A percentile compares a stretch with the other conserved stretches of the same genome.
Conservation (phyloP, 306 rosid genomes). For the Cicer chorassanicum region DNA sequence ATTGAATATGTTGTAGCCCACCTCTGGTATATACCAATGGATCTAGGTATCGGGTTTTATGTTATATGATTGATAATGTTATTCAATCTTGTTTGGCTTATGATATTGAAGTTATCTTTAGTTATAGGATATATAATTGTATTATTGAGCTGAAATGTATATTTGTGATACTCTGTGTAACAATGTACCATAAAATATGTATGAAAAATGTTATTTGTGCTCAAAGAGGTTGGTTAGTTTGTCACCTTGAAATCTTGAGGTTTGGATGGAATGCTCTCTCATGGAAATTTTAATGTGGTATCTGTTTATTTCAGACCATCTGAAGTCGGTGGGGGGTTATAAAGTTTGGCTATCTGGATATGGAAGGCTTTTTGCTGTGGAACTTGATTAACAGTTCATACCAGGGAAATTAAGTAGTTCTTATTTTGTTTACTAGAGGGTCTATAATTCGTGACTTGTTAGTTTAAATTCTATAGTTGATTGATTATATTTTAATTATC, state of each 20-base stretch:
- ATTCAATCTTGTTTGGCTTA: slow-evolving; percentile 48
- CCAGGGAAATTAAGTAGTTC: background rate
- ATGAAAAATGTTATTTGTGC: slow-evolving; percentile 36
- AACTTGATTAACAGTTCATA: background rate
- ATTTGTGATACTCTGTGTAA: slow-evolving; percentile 49
- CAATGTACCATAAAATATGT: slow-evolving; percentile 42
- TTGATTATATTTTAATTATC: background rate
- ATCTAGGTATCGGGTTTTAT: slow-evolving; percentile 49
- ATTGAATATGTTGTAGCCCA: slow-evolving; percentile 49
- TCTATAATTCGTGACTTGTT: slow-evolving; percentile 9
- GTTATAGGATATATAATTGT: slow-evolving; percentile 44
- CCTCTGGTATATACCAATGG: slow-evolving; percentile 39
- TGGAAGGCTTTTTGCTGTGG: background rate
- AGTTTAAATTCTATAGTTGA: background rate
- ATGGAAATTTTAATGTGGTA: background rate
- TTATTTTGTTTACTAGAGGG: too few species aligned
- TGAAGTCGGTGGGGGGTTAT: slow-evolving; percentile 50
- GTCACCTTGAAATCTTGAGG: slow-evolving; percentile 1
- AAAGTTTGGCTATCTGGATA: slow-evolving; percentile 51
- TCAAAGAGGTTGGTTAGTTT: slow-evolving; percentile 5
- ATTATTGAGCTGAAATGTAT: slow-evolving; percentile 41
- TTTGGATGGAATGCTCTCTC: background rate
- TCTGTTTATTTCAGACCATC: background rate
- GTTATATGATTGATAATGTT: slow-evolving; percentile 49
- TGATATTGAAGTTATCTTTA: slow-evolving; percentile 50